Base-by-base conservation (phyloP, 345 rosid species). In the Camelina neglecta region DNA sequence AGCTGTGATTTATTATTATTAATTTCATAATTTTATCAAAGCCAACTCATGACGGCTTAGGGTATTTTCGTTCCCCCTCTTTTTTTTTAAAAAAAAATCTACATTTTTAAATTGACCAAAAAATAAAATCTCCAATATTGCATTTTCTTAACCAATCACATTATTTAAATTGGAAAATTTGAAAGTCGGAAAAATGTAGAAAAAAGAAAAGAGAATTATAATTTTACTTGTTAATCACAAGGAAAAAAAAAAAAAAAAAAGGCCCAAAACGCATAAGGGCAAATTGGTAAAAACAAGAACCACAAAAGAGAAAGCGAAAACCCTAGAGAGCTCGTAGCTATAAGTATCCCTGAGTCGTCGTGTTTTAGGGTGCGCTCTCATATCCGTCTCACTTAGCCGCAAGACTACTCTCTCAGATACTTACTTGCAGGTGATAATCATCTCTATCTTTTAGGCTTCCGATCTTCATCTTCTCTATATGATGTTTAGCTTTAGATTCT, bases 311-410 rank as follows among this genome's bases (percentile, higher is more conserved):
- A 26, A 26, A 0, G 55, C 54, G 69, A 51, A 75, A 69, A 16
- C 74, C 79, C 79, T 75, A 75, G 65, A 69, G 65, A 61, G 3
- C 23, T 20, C 16, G 41, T 16, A 61, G 57, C 69, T 75, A 75
- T 61, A 75, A 69, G 10, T 42, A 75, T 8, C 58, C 48, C 11
- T 11, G 53, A 23, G 15, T 35, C 11, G 51, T 11, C 55, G 2
- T 10, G 9, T 12, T 0, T 44, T 60, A 39, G 60, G 48, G 47
- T 60, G 38, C 48, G 47, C 53, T 53, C 63, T 60, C 68, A 10
- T 48, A 2, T 50, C 9, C 16, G 11, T 24, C 49, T 24, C 62
- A 68, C 5, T 68, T 15, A 31, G 79, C 79, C 75, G 74, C 79
- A 75, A 36, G 58, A 42, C 71, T 44, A 15, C 26, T 50, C 12